Conservation (phyloP, 345 rosid genomes). For the Microcos paniculata region DNA sequence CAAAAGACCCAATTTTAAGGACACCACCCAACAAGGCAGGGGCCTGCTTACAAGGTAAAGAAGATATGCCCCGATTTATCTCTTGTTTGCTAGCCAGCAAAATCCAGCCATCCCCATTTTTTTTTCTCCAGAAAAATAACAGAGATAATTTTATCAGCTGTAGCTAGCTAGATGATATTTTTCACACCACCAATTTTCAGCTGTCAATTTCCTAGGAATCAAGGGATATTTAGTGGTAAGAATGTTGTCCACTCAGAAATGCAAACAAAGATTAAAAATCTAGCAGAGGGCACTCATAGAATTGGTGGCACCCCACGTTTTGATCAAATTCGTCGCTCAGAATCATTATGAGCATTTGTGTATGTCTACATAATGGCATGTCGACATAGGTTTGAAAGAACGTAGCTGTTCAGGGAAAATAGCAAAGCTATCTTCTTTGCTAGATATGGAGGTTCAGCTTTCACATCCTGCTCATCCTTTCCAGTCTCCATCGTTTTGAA, state of each 20-base stretch:
- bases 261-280: background rate
- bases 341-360: conserved; percentile 34
- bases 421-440: conserved; percentile 18
- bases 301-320: conserved; percentile 24
- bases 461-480: background rate
- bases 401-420: conserved; percentile 22
- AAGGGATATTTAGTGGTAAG: conserved; percentile 12
- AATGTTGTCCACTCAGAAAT: conserved; percentile 17
- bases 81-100: conserved; percentile 7
- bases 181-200: background rate
- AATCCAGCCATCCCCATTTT: background rate
- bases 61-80: background rate
- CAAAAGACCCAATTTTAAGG: background rate
- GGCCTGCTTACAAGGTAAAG: background rate
- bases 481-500: background rate
- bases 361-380: conserved; percentile 10
- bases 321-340: conserved; percentile 9
- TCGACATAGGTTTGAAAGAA: conserved; percentile 26
- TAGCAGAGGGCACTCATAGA: background rate
- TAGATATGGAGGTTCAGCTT: conserved; percentile 1
- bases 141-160: background rate
- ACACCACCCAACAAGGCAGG: background rate
- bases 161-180: too few species aligned
- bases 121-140: background rate
- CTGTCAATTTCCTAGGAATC: background rate